Evolutionary conservation across 768 basidiomycete species (phyloP).

Genomic region (Rhodosporidiobolus sp.): DNA sequence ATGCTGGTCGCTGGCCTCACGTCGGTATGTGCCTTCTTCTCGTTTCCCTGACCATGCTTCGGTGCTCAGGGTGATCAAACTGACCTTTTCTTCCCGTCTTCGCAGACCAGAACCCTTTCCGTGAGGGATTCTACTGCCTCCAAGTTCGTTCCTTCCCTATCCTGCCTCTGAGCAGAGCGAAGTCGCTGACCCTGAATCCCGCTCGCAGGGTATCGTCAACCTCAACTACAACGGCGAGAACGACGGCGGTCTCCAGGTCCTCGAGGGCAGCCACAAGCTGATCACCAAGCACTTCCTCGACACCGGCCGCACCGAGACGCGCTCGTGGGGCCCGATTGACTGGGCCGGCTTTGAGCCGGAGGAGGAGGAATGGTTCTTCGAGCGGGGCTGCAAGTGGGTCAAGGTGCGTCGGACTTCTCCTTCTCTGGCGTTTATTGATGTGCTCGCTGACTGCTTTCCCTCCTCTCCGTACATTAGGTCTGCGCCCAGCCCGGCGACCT

Average conservation of each 20-base stretch:
- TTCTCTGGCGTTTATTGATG: neutral
- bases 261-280: constrained; percentile 31
- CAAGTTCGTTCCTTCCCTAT: neutral
- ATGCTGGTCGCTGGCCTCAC: constrained; percentile 23
- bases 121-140: constrained; percentile 25
- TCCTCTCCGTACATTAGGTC: constrained; percentile 9
- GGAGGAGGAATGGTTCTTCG: constrained; percentile 45
- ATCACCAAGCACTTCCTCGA: constrained; percentile 30
- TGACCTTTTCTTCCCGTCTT: neutral
- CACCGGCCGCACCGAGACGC: constrained; percentile 2
- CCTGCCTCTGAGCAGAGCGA: neutral
- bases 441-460: neutral
- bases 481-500: constrained; percentile 45
- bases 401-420: constrained; percentile 28
- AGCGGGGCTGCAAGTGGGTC: constrained; percentile 45
- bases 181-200: neutral
- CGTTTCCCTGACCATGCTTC: no score
- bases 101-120: constrained; percentile 36
- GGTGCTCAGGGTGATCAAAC: neutral
- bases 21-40: constrained; percentile 13
- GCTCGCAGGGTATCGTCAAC: constrained; percentile 40
- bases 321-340: constrained; percentile 8
- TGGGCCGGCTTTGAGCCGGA: constrained; percentile 36
- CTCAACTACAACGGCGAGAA: constrained; percentile 42
- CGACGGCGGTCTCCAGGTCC: constrained; percentile 44